These are phyloP conservation scores for Penicillium mononematosum DNA, from an alignment of 495 filamentous ascomycete species.

Conservation along the genomic window DNA sequence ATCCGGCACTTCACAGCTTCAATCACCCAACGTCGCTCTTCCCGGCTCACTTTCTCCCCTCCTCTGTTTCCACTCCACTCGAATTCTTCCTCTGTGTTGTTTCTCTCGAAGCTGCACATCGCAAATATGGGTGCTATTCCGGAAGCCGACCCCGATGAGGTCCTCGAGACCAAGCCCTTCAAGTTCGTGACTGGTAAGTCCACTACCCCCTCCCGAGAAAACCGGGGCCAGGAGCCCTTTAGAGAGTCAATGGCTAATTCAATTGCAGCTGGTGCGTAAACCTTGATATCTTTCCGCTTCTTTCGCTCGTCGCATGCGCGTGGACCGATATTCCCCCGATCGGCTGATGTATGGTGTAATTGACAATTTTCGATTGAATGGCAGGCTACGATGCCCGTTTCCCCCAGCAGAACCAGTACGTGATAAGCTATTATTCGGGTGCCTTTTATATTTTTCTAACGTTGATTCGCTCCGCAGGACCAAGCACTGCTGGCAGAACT, in stretches of 20 bases:
- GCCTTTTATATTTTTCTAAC: slow-evolving; percentile 13
- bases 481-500: slow-evolving; percentile 98
- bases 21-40: slow-evolving; percentile 32
- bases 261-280: slow-evolving; percentile 46
- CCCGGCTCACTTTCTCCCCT: slow-evolving; percentile 28
- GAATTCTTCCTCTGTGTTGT: slow-evolving; percentile 22
- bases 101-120: slow-evolving; percentile 29
- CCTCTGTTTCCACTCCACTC: slow-evolving; percentile 16
- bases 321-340: slow-evolving; percentile 19
- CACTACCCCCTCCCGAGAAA: slow-evolving; percentile 27
- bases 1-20: slow-evolving; percentile 44
- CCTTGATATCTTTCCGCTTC: slow-evolving; percentile 18
- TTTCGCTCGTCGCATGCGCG: slow-evolving; percentile 13
- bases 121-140: slow-evolving; percentile 53
- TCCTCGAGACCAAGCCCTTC: slow-evolving; percentile 93
- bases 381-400: slow-evolving; percentile 98
- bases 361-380: slow-evolving; percentile 34
- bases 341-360: slow-evolving; percentile 22
- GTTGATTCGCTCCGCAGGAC: slow-evolving; percentile 43
- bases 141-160: slow-evolving; percentile 86
- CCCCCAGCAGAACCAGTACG: slow-evolving; percentile 93
- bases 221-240: slow-evolving; percentile 31
- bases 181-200: slow-evolving; percentile 98
- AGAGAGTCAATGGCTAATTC: slow-evolving; percentile 49
- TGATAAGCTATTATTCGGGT: slow-evolving; percentile 2